These are phyloP conservation scores for Eimeria falciformis DNA, from an alignment of 169 alveolate genomes.

Conservation along the genomic window DNA sequence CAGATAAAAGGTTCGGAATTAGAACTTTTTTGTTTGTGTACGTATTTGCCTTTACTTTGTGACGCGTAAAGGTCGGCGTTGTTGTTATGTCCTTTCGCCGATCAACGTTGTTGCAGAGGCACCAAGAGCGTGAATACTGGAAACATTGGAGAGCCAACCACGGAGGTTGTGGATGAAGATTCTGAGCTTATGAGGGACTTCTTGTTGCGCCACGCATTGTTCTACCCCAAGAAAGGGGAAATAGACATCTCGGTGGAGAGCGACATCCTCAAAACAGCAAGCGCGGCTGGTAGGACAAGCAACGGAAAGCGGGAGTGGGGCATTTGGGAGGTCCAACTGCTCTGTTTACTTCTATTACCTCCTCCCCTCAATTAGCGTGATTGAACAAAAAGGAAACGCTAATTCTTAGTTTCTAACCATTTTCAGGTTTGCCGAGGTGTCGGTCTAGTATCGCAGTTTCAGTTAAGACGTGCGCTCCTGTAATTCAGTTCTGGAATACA, in stretches of 20 bases:
- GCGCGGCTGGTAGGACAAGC: neutral
- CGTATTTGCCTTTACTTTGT: neutral
- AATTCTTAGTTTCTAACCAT: too few species aligned
- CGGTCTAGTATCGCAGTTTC: too few species aligned
- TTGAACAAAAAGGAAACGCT: too few species aligned
- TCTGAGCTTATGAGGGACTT: constrained; percentile 5
- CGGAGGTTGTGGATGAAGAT: constrained; percentile 20
- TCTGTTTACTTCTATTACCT: neutral
- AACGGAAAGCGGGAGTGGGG: neutral
- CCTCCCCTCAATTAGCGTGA: too few species aligned
- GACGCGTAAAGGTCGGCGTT: neutral
- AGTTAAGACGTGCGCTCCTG: too few species aligned
- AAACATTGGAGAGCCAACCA: constrained; percentile 1
- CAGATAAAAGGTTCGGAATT: neutral
- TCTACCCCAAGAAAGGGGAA: constrained; percentile 28
- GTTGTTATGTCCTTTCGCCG: neutral
- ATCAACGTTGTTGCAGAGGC: constrained; percentile 16
- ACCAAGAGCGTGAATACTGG: constrained; percentile 33
- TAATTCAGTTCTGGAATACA: constrained; percentile 11
- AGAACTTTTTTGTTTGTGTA: neutral
- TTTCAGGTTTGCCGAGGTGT: too few species aligned
- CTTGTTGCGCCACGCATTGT: constrained; percentile 45
- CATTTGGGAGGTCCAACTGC: neutral
- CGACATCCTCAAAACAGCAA: too few species aligned
- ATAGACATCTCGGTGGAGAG: neutral